phyloP scores from a whole-genome alignment of 345 rosid species.

The Psidium friedrichsthalianum region DNA sequence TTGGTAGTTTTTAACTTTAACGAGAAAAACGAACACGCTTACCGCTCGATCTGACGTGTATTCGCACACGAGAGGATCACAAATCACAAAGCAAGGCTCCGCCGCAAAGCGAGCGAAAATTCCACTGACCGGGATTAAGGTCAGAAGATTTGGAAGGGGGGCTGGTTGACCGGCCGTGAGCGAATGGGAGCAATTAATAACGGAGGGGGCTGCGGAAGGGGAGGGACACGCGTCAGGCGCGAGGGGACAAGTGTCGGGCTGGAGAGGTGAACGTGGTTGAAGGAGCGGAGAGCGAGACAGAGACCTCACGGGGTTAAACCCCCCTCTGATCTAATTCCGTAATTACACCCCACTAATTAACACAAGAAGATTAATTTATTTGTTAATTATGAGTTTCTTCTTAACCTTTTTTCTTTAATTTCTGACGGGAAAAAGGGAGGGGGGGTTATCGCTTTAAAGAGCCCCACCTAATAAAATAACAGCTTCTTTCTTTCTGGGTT shows the following conservation, averaged over 20 bases:
- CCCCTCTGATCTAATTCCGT: background rate
- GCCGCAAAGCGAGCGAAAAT: background rate
- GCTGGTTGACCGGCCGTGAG: background rate
- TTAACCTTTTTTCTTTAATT: background rate
- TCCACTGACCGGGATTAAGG: background rate
- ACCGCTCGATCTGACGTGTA: background rate
- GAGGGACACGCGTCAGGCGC: background rate
- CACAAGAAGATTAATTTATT: background rate
- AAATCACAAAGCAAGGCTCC: background rate
- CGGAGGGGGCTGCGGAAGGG: background rate
- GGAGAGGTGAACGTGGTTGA: background rate
- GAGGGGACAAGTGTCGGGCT: background rate
- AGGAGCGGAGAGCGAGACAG: background rate
- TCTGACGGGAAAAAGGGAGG: background rate
- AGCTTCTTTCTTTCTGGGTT: constrained; percentile 5
- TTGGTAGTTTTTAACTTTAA: background rate
- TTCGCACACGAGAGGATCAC: background rate
- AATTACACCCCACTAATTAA: background rate
- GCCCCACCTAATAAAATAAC: constrained; percentile 1
- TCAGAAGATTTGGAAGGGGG: background rate
- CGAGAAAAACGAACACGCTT: background rate
- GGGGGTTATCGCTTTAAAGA: constrained; percentile 17
- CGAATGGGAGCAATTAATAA: background rate
- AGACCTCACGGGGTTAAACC: background rate
- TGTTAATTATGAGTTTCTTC: background rate